Base-by-base conservation (phyloP, 2,329 filamentous ascomycete genomes). In the Apiospora koreana region DNA sequence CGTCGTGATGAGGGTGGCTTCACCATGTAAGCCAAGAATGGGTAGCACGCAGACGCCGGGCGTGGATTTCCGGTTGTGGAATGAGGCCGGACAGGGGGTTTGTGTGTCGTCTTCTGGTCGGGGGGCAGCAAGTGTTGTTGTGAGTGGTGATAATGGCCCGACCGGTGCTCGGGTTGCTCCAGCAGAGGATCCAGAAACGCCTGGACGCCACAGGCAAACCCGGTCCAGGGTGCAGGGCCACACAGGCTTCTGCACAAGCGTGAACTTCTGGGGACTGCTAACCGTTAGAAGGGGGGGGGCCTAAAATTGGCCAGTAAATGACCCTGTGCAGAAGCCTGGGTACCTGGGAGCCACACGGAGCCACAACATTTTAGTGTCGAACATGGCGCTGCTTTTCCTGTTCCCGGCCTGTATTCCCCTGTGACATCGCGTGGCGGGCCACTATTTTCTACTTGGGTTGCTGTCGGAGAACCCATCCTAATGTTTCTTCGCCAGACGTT, bases 381-480 rank as follows among this genome's bases (percentile, higher is more conserved):
- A 62, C 54, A 58, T 58, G 28, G 31, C 28, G 25, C 28, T 21
- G 14, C 28, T n/a, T n/a, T n/a, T n/a, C n/a, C n/a, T n/a, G n/a
- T n/a, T 21, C 28, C 28, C 28, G 50, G 28, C 31, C 31, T n/a
- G 31, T 62, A 38, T 62, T n/a, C 54, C 31, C 16, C 8, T 38
- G 54, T 62, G 28, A 62, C 54, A 62, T 62, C 54, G 54, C 54
- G 54, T 62, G 28, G 54, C 16, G 50, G 50, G 50, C 50, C 50
- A 58, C 50, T 9, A 14, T 50, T 31, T 8, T 4, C 25, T 23
- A 18, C 7, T 14, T 50, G 7, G 21, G 5, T n/a, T n/a, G n/a
- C 45, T 58, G 50, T 31, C 25, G 25, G 50, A 35, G 50, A n/a
- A 35, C 6, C 28, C 28, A 62, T 35, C 31, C 54, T 62, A 62